These are phyloP conservation scores for Pharnaceum exiguum DNA, from an alignment of 148 eudicot genomes.

Conservation along the genomic window DNA sequence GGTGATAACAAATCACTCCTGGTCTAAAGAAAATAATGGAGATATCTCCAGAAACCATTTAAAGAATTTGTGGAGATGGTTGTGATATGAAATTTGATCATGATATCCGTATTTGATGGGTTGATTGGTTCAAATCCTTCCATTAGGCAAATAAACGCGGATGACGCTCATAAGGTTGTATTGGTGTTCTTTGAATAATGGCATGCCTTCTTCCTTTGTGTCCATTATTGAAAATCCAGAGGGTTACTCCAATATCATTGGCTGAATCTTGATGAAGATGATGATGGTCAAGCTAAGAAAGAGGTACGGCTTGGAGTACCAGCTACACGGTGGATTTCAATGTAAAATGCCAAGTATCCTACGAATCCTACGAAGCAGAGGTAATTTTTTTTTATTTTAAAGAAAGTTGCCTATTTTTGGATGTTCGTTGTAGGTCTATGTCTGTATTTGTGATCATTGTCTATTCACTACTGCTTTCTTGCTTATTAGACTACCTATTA, in stretches of 20 bases:
- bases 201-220: not conserved
- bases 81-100: constrained; percentile 73
- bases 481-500: too few relatives aligned
- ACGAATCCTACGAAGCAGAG: constrained; percentile 82
- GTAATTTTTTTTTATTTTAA: too few relatives aligned
- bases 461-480: too few relatives aligned
- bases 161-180: constrained; percentile 80
- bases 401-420: too few relatives aligned
- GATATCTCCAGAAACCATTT: constrained; percentile 74
- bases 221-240: constrained; percentile 22
- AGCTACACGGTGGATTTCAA: constrained; percentile 81
- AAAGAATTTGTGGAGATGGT: constrained; percentile 58
- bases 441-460: too few relatives aligned
- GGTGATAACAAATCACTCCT: constrained; percentile 82
- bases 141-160: constrained; percentile 63
- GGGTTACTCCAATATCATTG: constrained; percentile 76
- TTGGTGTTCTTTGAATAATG: not conserved
- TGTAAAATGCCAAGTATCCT: constrained; percentile 76
- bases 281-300: constrained; percentile 68
- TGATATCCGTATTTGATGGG: constrained; percentile 73
- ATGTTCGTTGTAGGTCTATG: too few relatives aligned
- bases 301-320: constrained; percentile 75
- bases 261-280: constrained; percentile 51
- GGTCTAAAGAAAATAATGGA: constrained; percentile 91
- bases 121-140: constrained; percentile 75